Conservation (phyloP, 2,329 filamentous ascomycete genomes). For the Exophiala lecanii-corni region DNA sequence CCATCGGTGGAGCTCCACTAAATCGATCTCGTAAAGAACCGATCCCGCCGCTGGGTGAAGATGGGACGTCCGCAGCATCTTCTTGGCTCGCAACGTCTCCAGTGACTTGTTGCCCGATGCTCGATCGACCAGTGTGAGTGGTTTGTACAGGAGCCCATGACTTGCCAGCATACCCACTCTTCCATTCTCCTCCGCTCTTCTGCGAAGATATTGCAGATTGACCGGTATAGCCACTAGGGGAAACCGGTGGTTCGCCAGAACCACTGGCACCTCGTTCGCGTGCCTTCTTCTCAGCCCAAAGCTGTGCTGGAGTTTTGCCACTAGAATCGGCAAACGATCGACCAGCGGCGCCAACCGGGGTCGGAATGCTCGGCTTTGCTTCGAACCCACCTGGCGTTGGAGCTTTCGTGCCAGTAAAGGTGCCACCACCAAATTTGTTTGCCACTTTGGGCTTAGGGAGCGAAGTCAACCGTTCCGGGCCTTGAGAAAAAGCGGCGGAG, state of each 20-base stretch:
- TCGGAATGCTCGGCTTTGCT: slow-evolving; percentile 54
- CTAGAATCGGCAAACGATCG: slow-evolving; percentile 91
- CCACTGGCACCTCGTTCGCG: slow-evolving; percentile 61
- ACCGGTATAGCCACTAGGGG: slow-evolving; percentile 38
- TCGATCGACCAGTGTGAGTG: slow-evolving; percentile 63
- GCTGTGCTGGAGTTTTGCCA: slow-evolving; percentile 91
- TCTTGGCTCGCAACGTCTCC: slow-evolving; percentile 46
- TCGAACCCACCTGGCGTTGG: slow-evolving; percentile 68
- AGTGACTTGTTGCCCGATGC: slow-evolving; percentile 59
- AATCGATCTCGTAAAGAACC: slow-evolving; percentile 77
- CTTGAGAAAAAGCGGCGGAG: slow-evolving; percentile 64
- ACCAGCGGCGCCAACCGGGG: slow-evolving; percentile 74
- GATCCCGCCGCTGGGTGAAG: slow-evolving; percentile 60
- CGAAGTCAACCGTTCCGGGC: slow-evolving; percentile 74
- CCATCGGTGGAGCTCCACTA: slow-evolving; percentile 69
- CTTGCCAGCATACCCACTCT: slow-evolving; percentile 87
- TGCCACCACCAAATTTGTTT: slow-evolving; percentile 73
- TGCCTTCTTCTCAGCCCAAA: slow-evolving; percentile 97
- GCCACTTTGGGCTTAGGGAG: slow-evolving; percentile 93
- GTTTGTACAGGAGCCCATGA: slow-evolving; percentile 82
- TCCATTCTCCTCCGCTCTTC: slow-evolving; percentile 76
- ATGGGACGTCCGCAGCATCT: slow-evolving; percentile 48
- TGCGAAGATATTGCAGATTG: slow-evolving; percentile 59
- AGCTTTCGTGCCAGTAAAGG: slow-evolving; percentile 84
- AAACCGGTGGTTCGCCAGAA: slow-evolving; percentile 42